Conservation (phyloP, 257 asterid genomes). For the Cruciata laevipes region DNA sequence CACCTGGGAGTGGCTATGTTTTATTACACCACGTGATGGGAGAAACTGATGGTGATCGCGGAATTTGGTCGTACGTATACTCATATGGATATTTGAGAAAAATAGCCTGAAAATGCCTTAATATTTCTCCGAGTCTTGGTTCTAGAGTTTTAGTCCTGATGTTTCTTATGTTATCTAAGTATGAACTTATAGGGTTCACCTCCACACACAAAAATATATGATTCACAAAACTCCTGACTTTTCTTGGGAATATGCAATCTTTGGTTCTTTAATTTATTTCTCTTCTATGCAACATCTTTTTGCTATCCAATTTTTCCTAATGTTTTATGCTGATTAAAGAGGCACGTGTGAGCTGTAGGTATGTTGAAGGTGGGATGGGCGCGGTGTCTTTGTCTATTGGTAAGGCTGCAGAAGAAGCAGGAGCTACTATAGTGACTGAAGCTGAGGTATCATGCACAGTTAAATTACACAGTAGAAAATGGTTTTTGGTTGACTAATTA, state of each 20-base stretch:
- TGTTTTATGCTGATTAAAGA: constrained; percentile 16
- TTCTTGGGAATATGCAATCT: neutral
- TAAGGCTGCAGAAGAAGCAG: constrained; percentile 83
- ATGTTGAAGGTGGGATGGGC: constrained; percentile 99
- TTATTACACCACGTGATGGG: constrained; percentile 98
- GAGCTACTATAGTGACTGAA: constrained; percentile 65
- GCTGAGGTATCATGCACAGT: constrained; percentile 57
- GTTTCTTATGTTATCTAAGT: neutral
- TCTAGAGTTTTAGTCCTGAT: no score
- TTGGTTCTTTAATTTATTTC: neutral
- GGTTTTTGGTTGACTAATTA: neutral
- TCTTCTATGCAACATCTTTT: neutral
- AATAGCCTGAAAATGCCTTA: neutral
- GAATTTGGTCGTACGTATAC: constrained; percentile 94
- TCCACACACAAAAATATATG: neutral
- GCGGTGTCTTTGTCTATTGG: constrained; percentile 76
- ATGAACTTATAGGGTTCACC: neutral
- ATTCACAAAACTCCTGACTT: no score
- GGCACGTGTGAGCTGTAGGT: constrained; percentile 38
- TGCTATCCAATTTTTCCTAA: constrained; percentile 1
- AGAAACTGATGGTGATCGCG: constrained; percentile 92
- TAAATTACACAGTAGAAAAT: constrained; percentile 8
- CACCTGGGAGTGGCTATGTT: constrained; percentile 98
- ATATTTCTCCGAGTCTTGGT: neutral
- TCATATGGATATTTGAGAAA: neutral